Evolutionary conservation across 2,329 filamentous ascomycete genomes (phyloP), one percentile per base, ranked within the genome.

Genomic region (Talaromyces sp.): DNA sequence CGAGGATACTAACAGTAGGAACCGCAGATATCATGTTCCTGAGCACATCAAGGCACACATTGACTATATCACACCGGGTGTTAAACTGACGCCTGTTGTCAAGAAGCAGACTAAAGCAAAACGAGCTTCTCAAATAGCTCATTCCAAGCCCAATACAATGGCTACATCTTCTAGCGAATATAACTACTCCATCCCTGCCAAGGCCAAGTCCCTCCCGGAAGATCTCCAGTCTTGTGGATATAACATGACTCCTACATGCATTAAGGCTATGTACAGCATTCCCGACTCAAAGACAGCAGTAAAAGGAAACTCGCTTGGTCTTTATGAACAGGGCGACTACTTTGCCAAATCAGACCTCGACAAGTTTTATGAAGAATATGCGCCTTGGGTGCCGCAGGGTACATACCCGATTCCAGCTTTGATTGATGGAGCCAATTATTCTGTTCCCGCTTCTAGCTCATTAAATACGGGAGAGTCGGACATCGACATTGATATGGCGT

Each of bases 231-330:
- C 65, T 36, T 87, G 84, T 63, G 78, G 82, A 58, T 67, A 70
- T 13, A 77, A 80, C 62, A 83, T 86, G 57, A 85, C 82, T 0
- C 81, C 82, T 0, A 75, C 76, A 37, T 86, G 84, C 60, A 74
- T 84, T 46, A 75, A 76, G 39, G 75, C 79, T 4, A 68, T 82
- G 17, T 82, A 80, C 60, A 63, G 70, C 3, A 75, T 77, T 45
- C 75, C 80, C 14, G 60, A 71, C 13, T 75, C 73, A 13, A 68
- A 63, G 3, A 67, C 67, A 7, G 65, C 70, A 16, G 63, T 68
- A 22, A 58, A 72, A 14, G 76, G 77, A 65, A 84, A 84, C 63
- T 76, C 72, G 20, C 75, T 79, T 41, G 81, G 79, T 33, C 77
- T 84, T 39, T 80, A 82, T 33, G 80, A 84, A 58, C 78, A 79